Percentiles rank a stretch among this genome's conserved stretches.
These are phyloP conservation scores for Boletus mariae DNA, from an alignment of 1,284 basidiomycete genomes.

Conservation along the genomic window DNA sequence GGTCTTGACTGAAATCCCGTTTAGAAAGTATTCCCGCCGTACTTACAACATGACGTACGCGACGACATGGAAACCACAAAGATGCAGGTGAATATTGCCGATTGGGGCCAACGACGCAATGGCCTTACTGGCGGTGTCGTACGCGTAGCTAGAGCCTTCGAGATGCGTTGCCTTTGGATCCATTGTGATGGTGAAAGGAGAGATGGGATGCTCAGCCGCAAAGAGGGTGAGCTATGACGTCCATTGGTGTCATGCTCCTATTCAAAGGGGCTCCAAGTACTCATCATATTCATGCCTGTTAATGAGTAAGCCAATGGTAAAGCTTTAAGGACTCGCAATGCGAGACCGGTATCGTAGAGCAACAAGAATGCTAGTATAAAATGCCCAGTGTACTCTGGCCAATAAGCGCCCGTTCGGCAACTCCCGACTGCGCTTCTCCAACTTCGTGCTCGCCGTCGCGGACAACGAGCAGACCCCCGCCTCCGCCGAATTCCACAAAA, in stretches of 20 bases:
- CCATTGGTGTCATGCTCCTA: slow-evolving; percentile 13
- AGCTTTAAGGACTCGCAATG: background rate
- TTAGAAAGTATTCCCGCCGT: background rate
- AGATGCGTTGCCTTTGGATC: slow-evolving; percentile 9
- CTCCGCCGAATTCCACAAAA: slow-evolving; percentile 3
- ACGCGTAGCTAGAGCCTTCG: slow-evolving; percentile 9
- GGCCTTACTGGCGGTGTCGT: slow-evolving; percentile 34
- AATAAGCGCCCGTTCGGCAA: slow-evolving; percentile 24
- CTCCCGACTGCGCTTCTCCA: slow-evolving; percentile 14
- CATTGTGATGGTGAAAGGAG: slow-evolving; percentile 8
- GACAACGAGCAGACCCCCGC: slow-evolving; percentile 35
- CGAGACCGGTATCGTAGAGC: background rate
- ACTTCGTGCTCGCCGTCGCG: slow-evolving; percentile 29
- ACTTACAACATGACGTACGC: slow-evolving; percentile 22
- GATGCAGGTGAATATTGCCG: slow-evolving; percentile 45
- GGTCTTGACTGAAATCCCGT: slow-evolving; percentile 27
- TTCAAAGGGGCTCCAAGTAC: slow-evolving; percentile 1
- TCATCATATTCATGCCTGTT: background rate
- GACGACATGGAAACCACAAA: slow-evolving; percentile 44
- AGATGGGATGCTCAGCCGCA: background rate
- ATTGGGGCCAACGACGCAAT: slow-evolving; percentile 47
- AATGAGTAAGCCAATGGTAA: background rate
- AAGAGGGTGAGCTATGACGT: slow-evolving; percentile 4
- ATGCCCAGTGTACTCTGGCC: background rate
- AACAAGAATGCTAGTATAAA: background rate